Evolutionary conservation across 371 early-diverging fungal species (phyloP).

Genomic region (Lichtheimia ramosa): DNA sequence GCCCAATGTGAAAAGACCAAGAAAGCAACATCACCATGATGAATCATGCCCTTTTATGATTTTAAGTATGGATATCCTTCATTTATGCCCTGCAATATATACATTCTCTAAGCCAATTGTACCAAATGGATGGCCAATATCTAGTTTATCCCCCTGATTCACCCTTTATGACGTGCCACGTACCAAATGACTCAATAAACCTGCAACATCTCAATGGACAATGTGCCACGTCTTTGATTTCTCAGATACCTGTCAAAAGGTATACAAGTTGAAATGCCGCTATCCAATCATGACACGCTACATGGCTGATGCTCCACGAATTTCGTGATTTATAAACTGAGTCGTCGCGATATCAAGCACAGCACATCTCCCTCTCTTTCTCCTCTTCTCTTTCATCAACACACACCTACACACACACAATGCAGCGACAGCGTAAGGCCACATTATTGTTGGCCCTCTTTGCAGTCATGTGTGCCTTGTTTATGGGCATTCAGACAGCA

Average conservation of each 20-base stretch:
- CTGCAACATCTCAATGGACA: neutral
- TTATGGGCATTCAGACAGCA: conserved; percentile 30
- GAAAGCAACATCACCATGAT: neutral
- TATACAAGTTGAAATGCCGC: neutral
- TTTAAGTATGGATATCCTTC: neutral
- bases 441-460: conserved; percentile 42
- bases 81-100: neutral
- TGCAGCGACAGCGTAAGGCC: conserved; percentile 41
- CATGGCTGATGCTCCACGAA: conserved; percentile 29
- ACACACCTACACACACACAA: conserved; percentile 10
- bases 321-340: conserved; percentile 17
- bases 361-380: conserved; percentile 16
- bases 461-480: conserved; percentile 42
- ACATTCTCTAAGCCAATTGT: neutral
- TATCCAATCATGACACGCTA: conserved; percentile 40
- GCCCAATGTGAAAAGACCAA: conserved; percentile 10
- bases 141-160: neutral
- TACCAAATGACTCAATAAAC: neutral
- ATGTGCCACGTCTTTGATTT: neutral
- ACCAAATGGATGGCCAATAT: neutral
- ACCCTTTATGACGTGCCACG: neutral
- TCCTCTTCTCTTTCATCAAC: conserved; percentile 17
- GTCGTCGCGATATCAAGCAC: neutral
- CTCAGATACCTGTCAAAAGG: neutral
- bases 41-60: conserved; percentile 1